Evolutionary conservation across 2,329 filamentous ascomycete genomes (phyloP), one percentile per base, ranked within the genome.

Genomic region (Macrophomina tecta): DNA sequence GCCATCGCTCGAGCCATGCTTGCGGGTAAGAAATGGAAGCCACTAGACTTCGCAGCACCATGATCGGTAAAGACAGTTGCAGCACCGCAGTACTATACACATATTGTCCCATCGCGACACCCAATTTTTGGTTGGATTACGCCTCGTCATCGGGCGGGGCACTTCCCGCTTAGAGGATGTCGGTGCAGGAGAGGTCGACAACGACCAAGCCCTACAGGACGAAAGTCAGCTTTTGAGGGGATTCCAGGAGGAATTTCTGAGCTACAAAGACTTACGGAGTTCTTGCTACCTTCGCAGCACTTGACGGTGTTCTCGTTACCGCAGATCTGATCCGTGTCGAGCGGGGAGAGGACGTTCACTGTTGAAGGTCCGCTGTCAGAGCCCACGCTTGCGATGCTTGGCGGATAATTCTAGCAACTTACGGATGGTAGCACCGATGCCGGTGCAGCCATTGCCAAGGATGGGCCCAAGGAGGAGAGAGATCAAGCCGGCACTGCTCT

Each of bases 401-500:
- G 23, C 3, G 53, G 2, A 9, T 23, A 2, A 30, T 51, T 4
- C 11, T 23, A 34, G 30, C 30, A 3, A 51, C 58, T 49, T 40
- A 62, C 58, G 8, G 42, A 62, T 5, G 18, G 2, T 7, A 45
- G 11, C 18, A 30, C 30, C 16, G 58, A 62, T 5, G 32, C 58
- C 45, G 14, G n/a, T 8, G 60, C 69, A 70, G 16, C 67, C 55
- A 45, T 65, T 63, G 36, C 53, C 53, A 45, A 56, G 46, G 58
- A 70, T 64, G 7, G 56, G 42, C 5, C 68, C 64, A 14, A 64
- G 36, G 55, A 68, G 58, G 38, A 28, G 55, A 58, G 34, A 45
- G 66, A 70, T 66, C 18, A 70, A 36, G 49, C 69, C 69, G 34
- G 34, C 56, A 64, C 34, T 65, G 61, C n/a, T 45, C 38, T 55